A percentile compares a stretch with the other conserved stretches of the same genome.
Evolutionary conservation across 2,329 filamentous ascomycete genomes (phyloP).

Genomic region (Exophiala calicioides): DNA sequence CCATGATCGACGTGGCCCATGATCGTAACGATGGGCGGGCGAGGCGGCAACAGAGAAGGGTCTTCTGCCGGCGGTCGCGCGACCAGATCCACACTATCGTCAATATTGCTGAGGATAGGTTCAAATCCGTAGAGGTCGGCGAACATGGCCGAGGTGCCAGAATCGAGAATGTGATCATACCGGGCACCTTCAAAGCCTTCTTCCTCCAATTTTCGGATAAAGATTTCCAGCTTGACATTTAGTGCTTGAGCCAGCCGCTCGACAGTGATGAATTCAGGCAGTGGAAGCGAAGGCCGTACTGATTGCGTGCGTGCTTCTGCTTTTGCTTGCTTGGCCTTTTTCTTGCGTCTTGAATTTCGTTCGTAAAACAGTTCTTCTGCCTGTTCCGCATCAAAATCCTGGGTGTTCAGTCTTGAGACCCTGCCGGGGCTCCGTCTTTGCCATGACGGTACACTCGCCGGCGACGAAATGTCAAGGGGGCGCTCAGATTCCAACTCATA

Average conservation of each 20-base stretch:
- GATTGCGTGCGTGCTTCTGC: slow-evolving; percentile 47
- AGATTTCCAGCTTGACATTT: slow-evolving; percentile 68
- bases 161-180: slow-evolving; percentile 81
- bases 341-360: slow-evolving; percentile 17
- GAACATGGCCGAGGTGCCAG: slow-evolving; percentile 86
- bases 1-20: slow-evolving; percentile 99
- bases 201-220: slow-evolving; percentile 73
- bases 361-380: slow-evolving; percentile 41
- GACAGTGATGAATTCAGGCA: slow-evolving; percentile 93
- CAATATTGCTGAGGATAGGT: slow-evolving; percentile 66
- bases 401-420: slow-evolving; percentile 9
- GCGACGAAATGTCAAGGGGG: slow-evolving; percentile 4
- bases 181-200: slow-evolving; percentile 87
- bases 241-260: slow-evolving; percentile 75
- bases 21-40: slow-evolving; percentile 94
- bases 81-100: slow-evolving; percentile 69
- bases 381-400: slow-evolving; percentile 34
- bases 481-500: slow-evolving; percentile 25
- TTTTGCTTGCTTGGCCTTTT: slow-evolving; percentile 40
- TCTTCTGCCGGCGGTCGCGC: slow-evolving; percentile 70
- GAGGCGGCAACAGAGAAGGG: slow-evolving; percentile 64
- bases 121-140: slow-evolving; percentile 93
- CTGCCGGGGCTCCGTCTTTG: slow-evolving; percentile 10
- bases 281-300: slow-evolving; percentile 63
- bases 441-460: slow-evolving; percentile 1